phyloP scores from a whole-genome alignment of 768 basidiomycete genomes.

The Mycena indigotica region DNA sequence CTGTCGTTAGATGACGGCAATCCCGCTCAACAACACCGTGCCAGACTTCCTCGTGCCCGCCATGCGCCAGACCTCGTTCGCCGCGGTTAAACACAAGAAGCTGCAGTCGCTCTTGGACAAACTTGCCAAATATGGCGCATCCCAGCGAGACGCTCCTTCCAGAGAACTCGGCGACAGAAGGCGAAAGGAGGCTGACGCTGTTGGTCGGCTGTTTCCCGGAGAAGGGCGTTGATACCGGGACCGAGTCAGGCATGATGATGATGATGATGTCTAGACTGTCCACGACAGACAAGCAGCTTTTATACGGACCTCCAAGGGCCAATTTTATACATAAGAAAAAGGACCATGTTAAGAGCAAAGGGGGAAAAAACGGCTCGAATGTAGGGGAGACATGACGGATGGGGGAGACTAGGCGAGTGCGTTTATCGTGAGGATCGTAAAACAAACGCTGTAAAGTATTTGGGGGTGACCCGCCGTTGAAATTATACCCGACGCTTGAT shows the following conservation, averaged over 20 bases:
- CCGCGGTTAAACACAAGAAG: conserved; percentile 66
- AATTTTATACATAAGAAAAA: conserved; percentile 34
- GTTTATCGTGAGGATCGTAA: conserved; percentile 66
- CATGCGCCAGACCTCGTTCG: conserved; percentile 67
- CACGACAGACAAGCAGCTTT: conserved; percentile 32
- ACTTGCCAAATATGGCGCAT: conserved; percentile 66
- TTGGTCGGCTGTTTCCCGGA: conserved; percentile 73
- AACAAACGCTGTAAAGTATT: conserved; percentile 56
- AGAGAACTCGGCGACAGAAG: conserved; percentile 73
- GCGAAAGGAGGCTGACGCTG: conserved; percentile 75
- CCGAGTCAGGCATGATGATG: conserved; percentile 32
- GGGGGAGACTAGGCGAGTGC: conserved; percentile 44
- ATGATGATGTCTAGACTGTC: conserved; percentile 43
- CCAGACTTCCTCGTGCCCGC: conserved; percentile 78
- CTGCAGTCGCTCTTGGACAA: conserved; percentile 79
- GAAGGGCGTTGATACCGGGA: conserved; percentile 52
- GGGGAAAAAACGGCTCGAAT: conserved; percentile 23
- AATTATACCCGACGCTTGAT: conserved; percentile 82
- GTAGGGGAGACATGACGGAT: conserved; percentile 30
- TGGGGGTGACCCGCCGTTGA: conserved; percentile 32
- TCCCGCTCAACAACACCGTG: conserved; percentile 72
- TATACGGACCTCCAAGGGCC: conserved; percentile 30
- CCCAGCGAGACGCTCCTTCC: conserved; percentile 57
- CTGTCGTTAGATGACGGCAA: conserved; percentile 59
- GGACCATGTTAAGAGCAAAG: too few species aligned